A percentile compares a stretch with the other conserved stretches of the same genome.
These are phyloP conservation scores for Aquilaria yunnanensis DNA, from an alignment of 345 rosid genomes.

Conservation along the genomic window DNA sequence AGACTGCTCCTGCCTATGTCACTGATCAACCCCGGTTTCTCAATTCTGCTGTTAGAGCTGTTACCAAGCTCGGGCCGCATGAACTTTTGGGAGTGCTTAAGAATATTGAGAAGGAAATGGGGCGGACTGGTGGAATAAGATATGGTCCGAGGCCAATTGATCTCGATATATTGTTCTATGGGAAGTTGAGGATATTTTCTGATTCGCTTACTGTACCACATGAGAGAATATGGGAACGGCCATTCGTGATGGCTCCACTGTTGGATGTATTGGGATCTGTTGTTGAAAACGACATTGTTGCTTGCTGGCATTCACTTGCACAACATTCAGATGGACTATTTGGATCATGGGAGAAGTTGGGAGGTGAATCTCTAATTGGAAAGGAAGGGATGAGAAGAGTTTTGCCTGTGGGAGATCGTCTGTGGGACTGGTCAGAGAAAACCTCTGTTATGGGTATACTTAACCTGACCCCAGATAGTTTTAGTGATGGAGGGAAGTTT, in stretches of 20 bases:
- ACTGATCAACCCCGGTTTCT: conserved; percentile 86
- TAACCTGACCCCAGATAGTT: conserved; percentile 93
- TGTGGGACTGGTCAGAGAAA: conserved; percentile 79
- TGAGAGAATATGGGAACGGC: conserved; percentile 87
- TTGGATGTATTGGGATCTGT: conserved; percentile 70
- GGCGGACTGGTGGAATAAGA: conserved; percentile 66
- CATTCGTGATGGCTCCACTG: conserved; percentile 90
- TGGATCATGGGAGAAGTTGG: conserved; percentile 70
- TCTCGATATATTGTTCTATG: conserved; percentile 84
- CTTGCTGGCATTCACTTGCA: conserved; percentile 75
- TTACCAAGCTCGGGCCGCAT: conserved; percentile 76
- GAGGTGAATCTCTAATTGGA: conserved; percentile 72
- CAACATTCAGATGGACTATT: conserved; percentile 43
- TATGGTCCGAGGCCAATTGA: conserved; percentile 91
- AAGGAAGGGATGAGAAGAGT: conserved; percentile 74
- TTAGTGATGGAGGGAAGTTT: conserved; percentile 85
- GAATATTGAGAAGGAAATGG: conserved; percentile 73
- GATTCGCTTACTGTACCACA: conserved; percentile 67
- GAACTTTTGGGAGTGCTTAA: conserved; percentile 67
- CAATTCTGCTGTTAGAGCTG: conserved; percentile 78
- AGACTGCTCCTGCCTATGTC: conserved; percentile 84
- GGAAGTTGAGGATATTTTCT: conserved; percentile 53
- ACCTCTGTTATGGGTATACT: conserved; percentile 85
- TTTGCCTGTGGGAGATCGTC: conserved; percentile 50
- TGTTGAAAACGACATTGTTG: conserved; percentile 60